These are phyloP conservation scores for Lanzia echinophila DNA, from an alignment of 2,329 filamentous ascomycete species.

Conservation along the genomic window DNA sequence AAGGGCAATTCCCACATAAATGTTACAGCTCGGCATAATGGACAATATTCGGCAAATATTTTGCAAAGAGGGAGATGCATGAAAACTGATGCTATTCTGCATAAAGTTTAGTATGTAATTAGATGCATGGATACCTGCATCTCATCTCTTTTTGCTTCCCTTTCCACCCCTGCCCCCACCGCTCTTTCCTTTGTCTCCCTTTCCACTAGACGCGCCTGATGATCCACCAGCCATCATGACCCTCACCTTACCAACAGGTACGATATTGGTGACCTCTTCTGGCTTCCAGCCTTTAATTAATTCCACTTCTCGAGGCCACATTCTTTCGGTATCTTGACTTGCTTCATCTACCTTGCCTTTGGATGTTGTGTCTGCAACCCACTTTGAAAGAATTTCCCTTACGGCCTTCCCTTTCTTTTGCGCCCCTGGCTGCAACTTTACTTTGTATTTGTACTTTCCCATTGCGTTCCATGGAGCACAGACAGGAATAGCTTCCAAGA, in stretches of 20 bases:
- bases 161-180: constrained; percentile 22
- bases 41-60: not conserved
- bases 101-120: no score
- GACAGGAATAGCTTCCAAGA: constrained; percentile 58
- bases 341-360: constrained; percentile 56
- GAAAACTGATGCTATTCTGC: not conserved
- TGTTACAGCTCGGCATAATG: not conserved
- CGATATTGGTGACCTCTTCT: constrained; percentile 71
- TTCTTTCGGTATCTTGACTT: constrained; percentile 59
- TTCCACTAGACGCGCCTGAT: constrained; percentile 15
- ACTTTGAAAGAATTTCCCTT: constrained; percentile 78
- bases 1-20: not conserved
- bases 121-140: not conserved
- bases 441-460: constrained; percentile 79
- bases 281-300: constrained; percentile 74
- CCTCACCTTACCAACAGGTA: constrained; percentile 74
- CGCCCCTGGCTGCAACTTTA: constrained; percentile 83
- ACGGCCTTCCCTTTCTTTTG: constrained; percentile 94
- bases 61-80: no score
- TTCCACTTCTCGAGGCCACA: constrained; percentile 84
- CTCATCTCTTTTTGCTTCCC: constrained; percentile 21
- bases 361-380: constrained; percentile 55
- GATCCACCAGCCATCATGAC: constrained; percentile 64
- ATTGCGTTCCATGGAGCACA: constrained; percentile 61
- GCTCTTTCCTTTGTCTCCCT: constrained; percentile 26